Conservation (phyloP, 176 grass and related monocot genomes). For the Bromus sterilis region DNA sequence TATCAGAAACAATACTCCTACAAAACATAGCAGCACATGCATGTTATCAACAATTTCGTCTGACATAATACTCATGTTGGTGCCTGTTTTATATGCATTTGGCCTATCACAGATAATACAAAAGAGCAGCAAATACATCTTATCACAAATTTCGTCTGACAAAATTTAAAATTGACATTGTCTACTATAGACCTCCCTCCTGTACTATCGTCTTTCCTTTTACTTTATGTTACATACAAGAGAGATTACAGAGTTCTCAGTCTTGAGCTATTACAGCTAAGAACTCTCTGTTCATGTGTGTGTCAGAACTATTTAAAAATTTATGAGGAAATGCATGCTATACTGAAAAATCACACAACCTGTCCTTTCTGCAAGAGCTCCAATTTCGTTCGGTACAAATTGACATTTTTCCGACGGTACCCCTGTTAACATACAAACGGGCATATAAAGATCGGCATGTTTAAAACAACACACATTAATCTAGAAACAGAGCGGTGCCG, state of each 20-base stretch:
- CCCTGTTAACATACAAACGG: conserved; percentile 43
- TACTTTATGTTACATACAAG: conserved; percentile 11
- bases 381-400: conserved; percentile 81
- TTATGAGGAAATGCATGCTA: not conserved
- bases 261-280: conserved; percentile 10
- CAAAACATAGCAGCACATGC: not conserved
- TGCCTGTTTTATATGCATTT: not conserved
- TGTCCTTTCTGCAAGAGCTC: conserved; percentile 84
- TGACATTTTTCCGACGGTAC: conserved; percentile 51
- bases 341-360: conserved; percentile 24
- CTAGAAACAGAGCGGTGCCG: too few species aligned
- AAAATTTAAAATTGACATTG: not conserved
- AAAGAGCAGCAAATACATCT: not conserved
- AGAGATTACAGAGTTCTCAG: not conserved
- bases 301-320: conserved; percentile 3
- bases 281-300: not conserved
- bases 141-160: not conserved
- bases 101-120: not conserved
- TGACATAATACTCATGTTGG: not conserved
- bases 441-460: not conserved
- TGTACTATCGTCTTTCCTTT: not conserved
- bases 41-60: not conserved
- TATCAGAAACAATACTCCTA: not conserved
- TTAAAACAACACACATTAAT: not conserved
- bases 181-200: not conserved